Evolutionary conservation across 805 yeast species (phyloP), one percentile per base, ranked within the genome.

Genomic region (Nakazawaea pomicola): DNA sequence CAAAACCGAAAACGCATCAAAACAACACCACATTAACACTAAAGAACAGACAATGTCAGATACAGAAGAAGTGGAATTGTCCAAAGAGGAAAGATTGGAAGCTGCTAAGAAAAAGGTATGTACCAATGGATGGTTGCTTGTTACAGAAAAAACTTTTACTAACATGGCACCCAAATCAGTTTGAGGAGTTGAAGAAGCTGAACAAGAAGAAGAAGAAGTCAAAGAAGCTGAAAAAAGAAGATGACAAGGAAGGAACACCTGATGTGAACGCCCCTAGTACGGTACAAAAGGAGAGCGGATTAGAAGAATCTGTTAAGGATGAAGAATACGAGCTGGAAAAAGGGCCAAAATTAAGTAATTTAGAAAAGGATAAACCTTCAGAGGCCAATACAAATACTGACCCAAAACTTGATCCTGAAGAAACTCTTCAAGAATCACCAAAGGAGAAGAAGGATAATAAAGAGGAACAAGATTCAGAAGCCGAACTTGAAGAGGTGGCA

Each of bases 1-100:
- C 7, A 23, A 23, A 23, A 23, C 10, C 10, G 10, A 23, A 23
- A 7, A 23, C 25, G 10, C 10, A 24, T 15, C 11, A 23, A n/a
- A 23, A n/a, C 12, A 33, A 24, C n/a, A 27, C 29, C 6, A 27
- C 14, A 27, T 27, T 15, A 23, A 33, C 12, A 33, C 21, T 6
- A 8, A 23, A 4, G 3, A 9, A 15, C 3, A 12, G 4, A 24
- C 7, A 3, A 35, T 35, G 38, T 35, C 38, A 5, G 38, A 35
- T 11, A 18, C 21, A 35, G 38, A 35, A 35, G 38, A 33, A 27
- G 14, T 10, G 12, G 60, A 58, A 38, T 33, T 59, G 18, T 42
- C 55, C 5, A 59, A 61, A 40, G 65, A 61, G 27, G 61, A 61
- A 40, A 53, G 61, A 43, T 48, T 61, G 10, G 65, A 59, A 33